Base-by-base conservation (phyloP, 768 basidiomycete species). In the Phaeolepiota aurea region DNA sequence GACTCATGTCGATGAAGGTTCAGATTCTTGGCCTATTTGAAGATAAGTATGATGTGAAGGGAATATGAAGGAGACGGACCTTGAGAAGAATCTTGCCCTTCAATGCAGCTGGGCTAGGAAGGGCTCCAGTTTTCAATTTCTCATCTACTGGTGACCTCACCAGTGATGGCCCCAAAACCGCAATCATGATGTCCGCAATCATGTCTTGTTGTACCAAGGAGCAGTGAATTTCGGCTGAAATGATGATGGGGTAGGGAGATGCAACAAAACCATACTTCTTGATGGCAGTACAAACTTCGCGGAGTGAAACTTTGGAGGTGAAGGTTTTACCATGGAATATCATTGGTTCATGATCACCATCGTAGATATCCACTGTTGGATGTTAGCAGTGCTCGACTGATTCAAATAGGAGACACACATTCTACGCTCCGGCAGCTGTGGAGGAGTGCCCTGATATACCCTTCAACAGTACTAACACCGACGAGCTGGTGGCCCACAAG, bases 141-240 rank as follows among this genome's bases (percentile, higher is more conserved):
- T 67, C 73, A 21, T 79, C 71, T 3, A 59, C 51, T 0, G 63
- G 63, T 2, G 63, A 63, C 21, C 58, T 54, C 12, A 74, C 48
- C 2, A 74, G 54, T 2, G 56, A 52, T 22, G 71, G 68, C 1
- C 69, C 69, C 46, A 77, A 77, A 3, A 70, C 66, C 34, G 64
- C 55, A 1, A 48, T 52, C 70, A 72, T 71, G 42, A 72, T 71
- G 20, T 62, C 58, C 18, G 64, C 71, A 31, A 75, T 64, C 51
- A 62, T 61, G 41, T 73, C 70, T 43, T 79, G 69, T 47, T 77
- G 71, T 28, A 76, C 72, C 3, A 67, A 65, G 2, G 74, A 70
- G 60, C 91, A 96, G 54, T 97, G 94, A 3, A 96, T 76, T 64
- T 99, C 96, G n/a, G 92, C 89, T 3, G 91, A 94, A 40, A 99